Percentiles rank a stretch among this genome's conserved stretches.
Evolutionary conservation across 2,329 filamentous ascomycete genomes (phyloP).

Genomic region (Alternaria incomplexa): DNA sequence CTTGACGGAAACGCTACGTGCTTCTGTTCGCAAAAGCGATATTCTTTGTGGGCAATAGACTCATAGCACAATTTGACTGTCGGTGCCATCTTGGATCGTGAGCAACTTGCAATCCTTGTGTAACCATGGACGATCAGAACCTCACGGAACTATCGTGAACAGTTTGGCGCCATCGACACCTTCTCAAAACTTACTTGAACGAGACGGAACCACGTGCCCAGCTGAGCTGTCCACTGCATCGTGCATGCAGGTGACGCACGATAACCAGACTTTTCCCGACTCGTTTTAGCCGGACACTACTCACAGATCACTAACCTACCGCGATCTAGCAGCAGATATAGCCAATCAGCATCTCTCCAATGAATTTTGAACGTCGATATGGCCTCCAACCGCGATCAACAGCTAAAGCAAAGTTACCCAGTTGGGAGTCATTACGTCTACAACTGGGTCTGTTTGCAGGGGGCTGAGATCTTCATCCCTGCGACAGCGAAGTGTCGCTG

Average conservation of each 20-base stretch:
- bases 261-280: neutral
- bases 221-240: too few species aligned
- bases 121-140: neutral
- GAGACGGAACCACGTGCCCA: neutral
- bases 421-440: neutral
- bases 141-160: neutral
- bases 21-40: neutral
- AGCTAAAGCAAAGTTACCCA: neutral
- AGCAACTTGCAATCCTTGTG: neutral
- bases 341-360: neutral
- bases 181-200: neutral
- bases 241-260: too few species aligned
- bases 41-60: neutral
- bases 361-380: neutral
- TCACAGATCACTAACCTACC: neutral
- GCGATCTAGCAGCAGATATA: rapidly evolving
- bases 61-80: neutral
- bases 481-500: neutral
- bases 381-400: neutral
- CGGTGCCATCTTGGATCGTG: neutral
- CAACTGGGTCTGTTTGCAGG: neutral
- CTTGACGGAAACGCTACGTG: rapidly evolving
- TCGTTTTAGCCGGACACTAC: rapidly evolving
- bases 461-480: neutral
- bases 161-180: neutral